Evolutionary conservation across 1,284 basidiomycete species (phyloP), one percentile per base, ranked within the genome.

Genomic region (Nidula niveotomentosa): DNA sequence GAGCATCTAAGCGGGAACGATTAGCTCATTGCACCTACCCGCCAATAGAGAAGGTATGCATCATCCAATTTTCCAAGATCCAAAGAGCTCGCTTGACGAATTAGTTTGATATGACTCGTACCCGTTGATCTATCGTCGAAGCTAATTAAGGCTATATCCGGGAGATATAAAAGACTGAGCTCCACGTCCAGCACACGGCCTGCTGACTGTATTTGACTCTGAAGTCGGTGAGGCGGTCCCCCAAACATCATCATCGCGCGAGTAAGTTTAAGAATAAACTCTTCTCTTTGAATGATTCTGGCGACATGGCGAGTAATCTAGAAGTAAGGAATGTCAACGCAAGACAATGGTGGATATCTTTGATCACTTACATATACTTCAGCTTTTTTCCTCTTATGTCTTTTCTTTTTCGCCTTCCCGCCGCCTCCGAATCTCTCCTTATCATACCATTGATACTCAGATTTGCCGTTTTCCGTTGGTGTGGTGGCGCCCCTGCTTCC

Each of bases 181-280:
- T 90, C 83, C 62, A 96, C 81, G 63, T 96, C 93, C 46, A 97
- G 82, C 15, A 96, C 93, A 5, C 83, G 83, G 10, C 90, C 93
- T 3, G 94, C 94, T 30, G 90, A 86, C 69, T 91, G 88, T 61
- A 96, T 89, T 69, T 96, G 94, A 6, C 91, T 84, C 66, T 90
- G 91, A 47, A 96, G 80, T 48, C 94, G 86, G 70, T 96, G 93
- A 1, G 88, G 86, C n/a, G 94, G 94, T 2, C 88, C 91, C 41
- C 93, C 93, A 62, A 95, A 96, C 93, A 95, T 95, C 93, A 96
- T 96, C 77, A 97, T 84, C 7, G 93, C 88, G 47, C 94, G 83
- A 13, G 90, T 84, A 41, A 96, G 83, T 76, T 96, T 96, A 68
- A 96, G 76, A 56, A 97, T 79, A 73, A 96, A 96, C 60, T 95